phyloP scores from a whole-genome alignment of 2,329 filamentous ascomycete species.

The Aureobasidium sp. region DNA sequence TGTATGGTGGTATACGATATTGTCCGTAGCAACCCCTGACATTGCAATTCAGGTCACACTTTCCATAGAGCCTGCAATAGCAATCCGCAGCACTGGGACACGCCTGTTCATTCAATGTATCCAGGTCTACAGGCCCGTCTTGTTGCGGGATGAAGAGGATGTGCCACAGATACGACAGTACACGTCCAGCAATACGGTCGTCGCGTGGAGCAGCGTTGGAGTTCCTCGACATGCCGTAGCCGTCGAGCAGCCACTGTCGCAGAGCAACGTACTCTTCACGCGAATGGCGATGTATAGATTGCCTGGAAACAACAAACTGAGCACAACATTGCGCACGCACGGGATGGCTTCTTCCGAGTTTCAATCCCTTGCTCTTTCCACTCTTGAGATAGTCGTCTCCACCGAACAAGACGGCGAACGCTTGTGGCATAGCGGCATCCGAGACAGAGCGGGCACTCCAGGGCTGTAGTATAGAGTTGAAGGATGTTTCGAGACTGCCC shows the following conservation, averaged over 20 bases:
- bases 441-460: constrained; percentile 18
- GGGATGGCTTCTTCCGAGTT: constrained; percentile 36
- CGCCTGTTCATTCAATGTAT: constrained; percentile 29
- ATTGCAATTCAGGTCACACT: constrained; percentile 42
- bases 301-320: constrained; percentile 53
- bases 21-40: constrained; percentile 30
- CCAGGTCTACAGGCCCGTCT: constrained; percentile 26
- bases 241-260: constrained; percentile 47
- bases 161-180: constrained; percentile 60
- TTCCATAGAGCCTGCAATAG: constrained; percentile 58
- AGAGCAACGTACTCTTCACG: constrained; percentile 47
- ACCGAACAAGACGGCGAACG: constrained; percentile 33
- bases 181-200: constrained; percentile 44
- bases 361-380: constrained; percentile 26
- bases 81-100: constrained; percentile 54
- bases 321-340: constrained; percentile 27
- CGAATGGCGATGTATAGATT: constrained; percentile 42
- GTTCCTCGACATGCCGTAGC: constrained; percentile 24
- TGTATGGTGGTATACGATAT: constrained; percentile 31
- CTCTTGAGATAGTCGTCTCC: constrained; percentile 7
- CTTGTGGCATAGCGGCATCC: constrained; percentile 39
- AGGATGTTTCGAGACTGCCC: constrained; percentile 28
- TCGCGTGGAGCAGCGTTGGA: constrained; percentile 44
- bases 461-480: constrained; percentile 25
- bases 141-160: constrained; percentile 33